These are phyloP conservation scores for Gloeophyllum trabeum DNA, from an alignment of 768 basidiomycete genomes.

Conservation along the genomic window DNA sequence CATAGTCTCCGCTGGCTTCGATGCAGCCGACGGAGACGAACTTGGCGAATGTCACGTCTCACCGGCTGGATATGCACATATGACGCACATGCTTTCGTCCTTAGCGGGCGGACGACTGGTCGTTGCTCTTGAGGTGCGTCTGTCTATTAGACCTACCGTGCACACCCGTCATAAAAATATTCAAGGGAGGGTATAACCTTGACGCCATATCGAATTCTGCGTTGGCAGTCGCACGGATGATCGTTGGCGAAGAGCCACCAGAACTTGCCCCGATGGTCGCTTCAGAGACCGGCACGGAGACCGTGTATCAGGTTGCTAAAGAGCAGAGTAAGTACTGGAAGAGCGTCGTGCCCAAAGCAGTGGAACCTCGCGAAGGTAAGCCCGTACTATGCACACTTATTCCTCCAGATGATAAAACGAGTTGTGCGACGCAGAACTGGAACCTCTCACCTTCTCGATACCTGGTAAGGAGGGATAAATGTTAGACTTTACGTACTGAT, in stretches of 20 bases:
- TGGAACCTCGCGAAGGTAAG: slow-evolving; percentile 73
- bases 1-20: slow-evolving; percentile 94
- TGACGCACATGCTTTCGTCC: slow-evolving; percentile 93
- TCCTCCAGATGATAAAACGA: neutral
- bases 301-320: slow-evolving; percentile 78
- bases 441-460: slow-evolving; percentile 52
- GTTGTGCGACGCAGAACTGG: slow-evolving; percentile 36
- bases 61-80: slow-evolving; percentile 91
- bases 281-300: slow-evolving; percentile 75
- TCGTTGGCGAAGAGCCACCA: slow-evolving; percentile 84
- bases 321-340: slow-evolving; percentile 92
- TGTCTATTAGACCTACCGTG: too few relatives aligned
- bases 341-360: slow-evolving; percentile 67
- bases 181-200: slow-evolving; percentile 90
- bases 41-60: slow-evolving; percentile 87
- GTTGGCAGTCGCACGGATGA: slow-evolving; percentile 72
- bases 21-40: slow-evolving; percentile 88
- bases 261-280: slow-evolving; percentile 64
- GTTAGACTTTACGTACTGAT: neutral
- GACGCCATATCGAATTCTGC: slow-evolving; percentile 82
- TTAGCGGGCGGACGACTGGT: slow-evolving; percentile 84
- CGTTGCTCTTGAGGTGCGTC: slow-evolving; percentile 90
- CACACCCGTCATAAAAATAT: too few relatives aligned
- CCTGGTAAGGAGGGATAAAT: slow-evolving; percentile 35
- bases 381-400: neutral